Base-by-base conservation (phyloP, 371 early-diverging fungal species). In the Encephalitozoon hellem region DNA sequence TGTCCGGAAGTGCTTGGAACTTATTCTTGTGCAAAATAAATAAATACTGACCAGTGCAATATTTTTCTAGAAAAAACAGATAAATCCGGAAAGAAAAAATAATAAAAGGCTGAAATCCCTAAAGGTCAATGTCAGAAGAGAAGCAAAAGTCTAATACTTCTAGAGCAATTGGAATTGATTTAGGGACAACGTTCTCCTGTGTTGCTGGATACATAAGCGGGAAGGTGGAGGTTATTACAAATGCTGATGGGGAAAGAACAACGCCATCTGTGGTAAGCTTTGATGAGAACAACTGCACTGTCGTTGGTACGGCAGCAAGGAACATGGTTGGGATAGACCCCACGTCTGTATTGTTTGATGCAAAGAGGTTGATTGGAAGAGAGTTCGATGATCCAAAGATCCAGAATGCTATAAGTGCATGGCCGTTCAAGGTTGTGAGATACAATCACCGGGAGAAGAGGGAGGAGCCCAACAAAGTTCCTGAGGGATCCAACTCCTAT, bases 111-210 rank as follows among this genome's bases (percentile, higher is more conserved):
- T 4, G 12, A 5, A 38, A 28, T 59, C 38, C n/a, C 59, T 38
- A 30, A n/a, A 21, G 21, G 38, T 5, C 34, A 34, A 59, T 54
- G 38, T 18, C 18, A 42, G 30, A 41, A 67, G 80, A 49, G 30
- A 70, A 80, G 15, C 70, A 70, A 77, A 73, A 76, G 71, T 71
- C 28, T 18, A 73, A 73, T 18, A 73, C 73, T 25, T 73, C 73
- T 38, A 55, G 77, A 66, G 81, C 84, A 71, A 80, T 83, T 67
- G 86, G 86, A 68, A 86, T 86, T 68, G 86, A 96, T 89, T 89
- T 98, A 87, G 97, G 98, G 85, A 96, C 97, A 85, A 96, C 97
- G 84, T 95, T 96, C 91, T 94, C 94, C 26, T 95, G 95, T 87
- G 94, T 94, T 82, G 94, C 91, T 85, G 92, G 93, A 69, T 93